Percentiles rank a stretch among this genome's conserved stretches.
Evolutionary conservation across 495 filamentous ascomycete genomes (phyloP).

Genomic region (Aspergillus wentii): DNA sequence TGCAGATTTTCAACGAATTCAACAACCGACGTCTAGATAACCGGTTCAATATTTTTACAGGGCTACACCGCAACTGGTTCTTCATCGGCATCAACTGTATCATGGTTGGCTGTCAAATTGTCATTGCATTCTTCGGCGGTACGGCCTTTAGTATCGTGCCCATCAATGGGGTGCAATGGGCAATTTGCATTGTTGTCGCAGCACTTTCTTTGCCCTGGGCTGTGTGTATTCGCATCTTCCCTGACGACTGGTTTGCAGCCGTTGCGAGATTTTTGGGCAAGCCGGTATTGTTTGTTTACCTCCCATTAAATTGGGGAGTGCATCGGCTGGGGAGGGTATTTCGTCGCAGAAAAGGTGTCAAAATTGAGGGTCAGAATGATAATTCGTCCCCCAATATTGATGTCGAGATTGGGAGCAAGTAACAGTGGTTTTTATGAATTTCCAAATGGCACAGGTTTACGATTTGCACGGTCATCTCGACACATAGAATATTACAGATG

Average conservation of each 20-base stretch:
- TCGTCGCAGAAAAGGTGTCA: too few species aligned
- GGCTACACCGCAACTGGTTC: constrained; percentile 60
- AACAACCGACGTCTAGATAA: constrained; percentile 80
- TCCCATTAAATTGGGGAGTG: constrained; percentile 1
- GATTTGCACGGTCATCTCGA: too few species aligned
- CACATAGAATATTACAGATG: too few species aligned
- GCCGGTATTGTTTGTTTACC: constrained; percentile 5
- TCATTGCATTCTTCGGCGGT: constrained; percentile 66
- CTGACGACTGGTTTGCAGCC: constrained; percentile 31
- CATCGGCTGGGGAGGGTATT: background rate
- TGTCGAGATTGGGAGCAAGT: too few species aligned
- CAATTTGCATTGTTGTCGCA: constrained; percentile 59
- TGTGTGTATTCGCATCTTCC: constrained; percentile 56
- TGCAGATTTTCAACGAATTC: constrained; percentile 87
- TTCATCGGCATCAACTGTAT: constrained; percentile 65
- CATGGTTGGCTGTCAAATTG: constrained; percentile 66
- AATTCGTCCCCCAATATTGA: too few species aligned
- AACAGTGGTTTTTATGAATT: too few species aligned
- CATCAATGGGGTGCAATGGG: constrained; percentile 64
- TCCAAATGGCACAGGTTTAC: too few species aligned
- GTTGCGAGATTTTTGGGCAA: constrained; percentile 18
- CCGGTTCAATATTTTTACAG: constrained; percentile 74
- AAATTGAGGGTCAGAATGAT: too few species aligned
- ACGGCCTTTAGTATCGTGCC: constrained; percentile 58
- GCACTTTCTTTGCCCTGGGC: constrained; percentile 64